phyloP scores from a whole-genome alignment of 2,329 filamentous ascomycete genomes.

The Dryadomyces sulphureus region DNA sequence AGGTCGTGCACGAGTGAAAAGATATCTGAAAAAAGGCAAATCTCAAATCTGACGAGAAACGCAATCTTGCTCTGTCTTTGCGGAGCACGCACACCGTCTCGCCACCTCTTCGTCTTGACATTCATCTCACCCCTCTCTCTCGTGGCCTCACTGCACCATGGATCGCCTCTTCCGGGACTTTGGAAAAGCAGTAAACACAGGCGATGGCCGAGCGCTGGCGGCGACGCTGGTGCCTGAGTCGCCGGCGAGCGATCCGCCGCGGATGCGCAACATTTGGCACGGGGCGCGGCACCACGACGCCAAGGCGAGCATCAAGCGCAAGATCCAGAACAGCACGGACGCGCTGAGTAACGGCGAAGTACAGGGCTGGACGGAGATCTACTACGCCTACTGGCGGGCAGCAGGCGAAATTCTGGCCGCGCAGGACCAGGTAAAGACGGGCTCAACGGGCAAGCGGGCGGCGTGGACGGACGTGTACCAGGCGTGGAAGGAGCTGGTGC shows the following conservation, averaged over 20 bases:
- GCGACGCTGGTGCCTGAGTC: slow-evolving; percentile 59
- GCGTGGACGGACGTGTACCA: slow-evolving; percentile 77
- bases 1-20: not conserved
- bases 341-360: slow-evolving; percentile 51
- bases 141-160: slow-evolving; percentile 32
- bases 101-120: not conserved
- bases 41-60: too few relatives aligned
- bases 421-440: slow-evolving; percentile 29
- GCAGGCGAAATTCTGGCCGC: slow-evolving; percentile 56
- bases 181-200: slow-evolving; percentile 45
- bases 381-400: slow-evolving; percentile 71
- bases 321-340: slow-evolving; percentile 48
- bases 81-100: too few relatives aligned
- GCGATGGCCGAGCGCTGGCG: slow-evolving; percentile 60
- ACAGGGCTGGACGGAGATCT: slow-evolving; percentile 77
- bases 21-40: not conserved
- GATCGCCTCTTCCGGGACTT: slow-evolving; percentile 62
- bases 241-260: slow-evolving; percentile 44
- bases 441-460: slow-evolving; percentile 16
- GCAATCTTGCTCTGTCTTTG: too few relatives aligned
- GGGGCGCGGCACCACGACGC: slow-evolving; percentile 53
- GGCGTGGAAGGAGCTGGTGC: slow-evolving; percentile 74
- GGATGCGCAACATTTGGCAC: slow-evolving; percentile 55
- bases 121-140: not conserved
- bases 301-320: slow-evolving; percentile 55